A percentile compares a stretch with the other conserved stretches of the same genome.
phyloP scores from a whole-genome alignment of 148 eudicot genomes.

The Amaranthus palmeri region DNA sequence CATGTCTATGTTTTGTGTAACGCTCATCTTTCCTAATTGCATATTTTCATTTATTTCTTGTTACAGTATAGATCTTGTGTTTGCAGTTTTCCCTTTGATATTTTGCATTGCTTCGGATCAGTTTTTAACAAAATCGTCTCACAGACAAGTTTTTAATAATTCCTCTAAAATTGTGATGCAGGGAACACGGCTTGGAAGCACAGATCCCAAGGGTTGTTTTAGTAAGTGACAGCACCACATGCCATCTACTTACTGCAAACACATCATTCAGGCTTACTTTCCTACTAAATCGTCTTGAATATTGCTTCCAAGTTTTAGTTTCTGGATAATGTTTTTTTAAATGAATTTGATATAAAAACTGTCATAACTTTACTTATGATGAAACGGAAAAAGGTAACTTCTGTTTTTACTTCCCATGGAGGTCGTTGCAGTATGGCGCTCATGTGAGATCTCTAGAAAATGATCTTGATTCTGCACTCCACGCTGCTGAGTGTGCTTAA shows the following conservation, averaged over 20 bases:
- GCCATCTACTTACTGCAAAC: slow-evolving; percentile 3
- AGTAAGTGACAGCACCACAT: slow-evolving; percentile 51
- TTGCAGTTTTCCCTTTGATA: neutral
- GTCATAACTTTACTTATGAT: neutral
- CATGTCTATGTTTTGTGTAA: neutral
- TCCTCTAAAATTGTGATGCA: slow-evolving; percentile 27
- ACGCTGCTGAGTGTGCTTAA: neutral
- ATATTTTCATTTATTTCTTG: too few relatives aligned
- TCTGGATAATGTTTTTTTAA: neutral
- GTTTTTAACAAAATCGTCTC: neutral
- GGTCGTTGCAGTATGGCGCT: too few relatives aligned
- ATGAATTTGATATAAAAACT: neutral
- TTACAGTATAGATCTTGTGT: neutral
- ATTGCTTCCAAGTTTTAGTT: neutral
- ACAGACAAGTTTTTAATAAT: neutral
- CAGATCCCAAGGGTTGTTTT: slow-evolving; percentile 97
- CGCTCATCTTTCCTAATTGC: neutral
- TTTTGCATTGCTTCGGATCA: neutral
- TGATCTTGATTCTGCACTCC: neutral
- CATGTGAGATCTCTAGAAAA: too few relatives aligned
- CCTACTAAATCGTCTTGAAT: neutral
- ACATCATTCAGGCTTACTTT: neutral
- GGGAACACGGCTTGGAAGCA: slow-evolving; percentile 99
- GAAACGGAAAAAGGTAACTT: neutral
- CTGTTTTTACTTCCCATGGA: neutral